Conservation (phyloP, 1,284 basidiomycete genomes). For the Fomitopsis betulina region DNA sequence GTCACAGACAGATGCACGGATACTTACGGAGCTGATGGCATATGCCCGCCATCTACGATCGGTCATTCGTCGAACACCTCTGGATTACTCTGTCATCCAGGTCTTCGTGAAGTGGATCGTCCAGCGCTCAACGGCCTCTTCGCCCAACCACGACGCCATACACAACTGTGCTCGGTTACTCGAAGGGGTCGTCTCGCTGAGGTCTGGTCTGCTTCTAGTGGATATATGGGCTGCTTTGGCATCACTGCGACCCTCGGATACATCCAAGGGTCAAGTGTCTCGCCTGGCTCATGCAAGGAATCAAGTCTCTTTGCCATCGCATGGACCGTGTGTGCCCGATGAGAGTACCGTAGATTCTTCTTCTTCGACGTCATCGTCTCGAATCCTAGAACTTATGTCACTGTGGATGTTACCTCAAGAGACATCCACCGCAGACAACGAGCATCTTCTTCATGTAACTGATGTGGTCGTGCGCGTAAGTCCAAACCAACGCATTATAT, state of each 20-base stretch:
- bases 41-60: not conserved
- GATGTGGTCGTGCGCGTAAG: not conserved
- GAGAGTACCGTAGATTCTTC: not conserved
- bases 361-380: constrained; percentile 10
- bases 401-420: constrained; percentile 28
- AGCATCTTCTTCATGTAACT: not conserved
- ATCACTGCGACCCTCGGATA: not conserved
- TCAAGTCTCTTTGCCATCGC: constrained; percentile 13
- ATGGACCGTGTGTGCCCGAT: not conserved
- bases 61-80: not conserved
- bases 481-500: not conserved
- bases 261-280: not conserved
- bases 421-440: not conserved
- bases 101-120: constrained; percentile 10
- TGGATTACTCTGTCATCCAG: constrained; percentile 19
- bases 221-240: constrained; percentile 16
- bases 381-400: constrained; percentile 38
- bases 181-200: constrained; percentile 12
- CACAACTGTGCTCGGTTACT: constrained; percentile 3
- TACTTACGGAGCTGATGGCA: not conserved
- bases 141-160: not conserved
- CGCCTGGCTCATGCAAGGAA: constrained; percentile 21
- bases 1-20: not conserved
- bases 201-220: constrained; percentile 14
- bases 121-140: not conserved